Percentiles rank a stretch among this genome's conserved stretches.
phyloP scores from a whole-genome alignment of 106 monocot genomes.

The Phalaenopsis aphrodite region DNA sequence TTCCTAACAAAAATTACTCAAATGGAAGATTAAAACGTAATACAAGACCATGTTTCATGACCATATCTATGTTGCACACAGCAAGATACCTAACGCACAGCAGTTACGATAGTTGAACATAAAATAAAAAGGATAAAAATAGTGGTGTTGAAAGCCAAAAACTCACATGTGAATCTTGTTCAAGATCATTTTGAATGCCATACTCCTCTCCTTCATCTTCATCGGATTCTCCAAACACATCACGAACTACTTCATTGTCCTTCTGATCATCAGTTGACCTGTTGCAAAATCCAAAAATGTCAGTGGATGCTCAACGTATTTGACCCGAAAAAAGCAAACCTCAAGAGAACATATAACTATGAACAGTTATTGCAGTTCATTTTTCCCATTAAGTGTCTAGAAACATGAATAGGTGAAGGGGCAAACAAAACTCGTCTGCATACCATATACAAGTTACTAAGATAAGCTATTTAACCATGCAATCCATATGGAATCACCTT shows the following conservation, averaged over 20 bases:
- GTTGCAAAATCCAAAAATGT: constrained; percentile 10
- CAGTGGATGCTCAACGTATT: background rate
- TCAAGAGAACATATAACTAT: background rate
- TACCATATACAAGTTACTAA: no score
- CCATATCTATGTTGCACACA: background rate
- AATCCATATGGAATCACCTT: background rate
- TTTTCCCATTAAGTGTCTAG: background rate
- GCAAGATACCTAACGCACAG: background rate
- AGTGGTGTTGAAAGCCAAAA: background rate
- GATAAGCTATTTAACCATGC: background rate
- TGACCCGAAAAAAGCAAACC: background rate
- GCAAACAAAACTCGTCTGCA: background rate
- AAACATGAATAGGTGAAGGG: background rate
- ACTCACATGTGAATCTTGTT: constrained; percentile 62
- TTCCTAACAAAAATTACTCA: background rate
- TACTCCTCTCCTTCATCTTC: constrained; percentile 72
- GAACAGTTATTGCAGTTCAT: background rate
- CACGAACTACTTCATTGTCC: constrained; percentile 72
- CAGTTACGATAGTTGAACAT: background rate
- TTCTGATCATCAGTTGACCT: constrained; percentile 43
- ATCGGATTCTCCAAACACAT: constrained; percentile 95
- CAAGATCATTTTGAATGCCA: constrained; percentile 49
- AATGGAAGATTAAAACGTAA: background rate
- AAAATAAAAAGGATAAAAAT: background rate
- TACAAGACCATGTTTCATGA: background rate